Percentiles rank a stretch among this genome's conserved stretches.
Evolutionary conservation across 805 yeast species (phyloP).

Genomic region (Yarrowia sp.): DNA sequence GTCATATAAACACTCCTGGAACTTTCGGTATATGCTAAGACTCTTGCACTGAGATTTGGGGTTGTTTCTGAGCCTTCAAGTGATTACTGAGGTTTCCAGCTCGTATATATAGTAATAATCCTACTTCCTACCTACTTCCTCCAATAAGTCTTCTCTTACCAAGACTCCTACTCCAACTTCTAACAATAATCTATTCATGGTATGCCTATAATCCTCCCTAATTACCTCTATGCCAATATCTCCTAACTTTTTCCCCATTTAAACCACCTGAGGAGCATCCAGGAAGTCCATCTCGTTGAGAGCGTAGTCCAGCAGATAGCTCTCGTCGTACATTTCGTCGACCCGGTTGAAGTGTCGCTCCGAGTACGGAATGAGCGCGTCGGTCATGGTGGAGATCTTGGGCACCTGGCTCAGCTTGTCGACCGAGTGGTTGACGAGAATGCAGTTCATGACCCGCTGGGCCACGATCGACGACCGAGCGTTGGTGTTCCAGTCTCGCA

Average conservation of each 20-base stretch:
- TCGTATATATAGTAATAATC: no score
- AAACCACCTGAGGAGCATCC: constrained; percentile 19
- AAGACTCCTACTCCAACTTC: background rate
- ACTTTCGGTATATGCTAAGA: no score
- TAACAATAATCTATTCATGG: background rate
- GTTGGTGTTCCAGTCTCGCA: constrained; percentile 95
- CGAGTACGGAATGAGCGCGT: constrained; percentile 83
- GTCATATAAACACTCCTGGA: no score
- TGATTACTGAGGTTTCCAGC: no score
- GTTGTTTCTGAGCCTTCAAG: no score
- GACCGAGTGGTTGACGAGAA: constrained; percentile 63
- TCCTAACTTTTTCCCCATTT: background rate
- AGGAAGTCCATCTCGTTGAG: constrained; percentile 62
- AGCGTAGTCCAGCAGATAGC: constrained; percentile 83
- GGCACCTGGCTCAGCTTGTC: constrained; percentile 67
- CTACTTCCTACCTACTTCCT: no score
- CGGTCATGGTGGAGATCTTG: constrained; percentile 71
- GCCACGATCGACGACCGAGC: constrained; percentile 79
- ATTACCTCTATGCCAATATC: background rate
- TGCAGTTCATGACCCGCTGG: constrained; percentile 73
- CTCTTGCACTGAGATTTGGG: no score
- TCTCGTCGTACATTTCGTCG: constrained; percentile 82
- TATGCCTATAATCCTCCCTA: constrained; percentile 6
- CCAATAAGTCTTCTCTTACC: no score
- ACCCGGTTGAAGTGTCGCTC: constrained; percentile 82